A percentile compares a stretch with the other conserved stretches of the same genome.
Evolutionary conservation across 306 rosid species (phyloP).

Genomic region (Cucumis cinereus): DNA sequence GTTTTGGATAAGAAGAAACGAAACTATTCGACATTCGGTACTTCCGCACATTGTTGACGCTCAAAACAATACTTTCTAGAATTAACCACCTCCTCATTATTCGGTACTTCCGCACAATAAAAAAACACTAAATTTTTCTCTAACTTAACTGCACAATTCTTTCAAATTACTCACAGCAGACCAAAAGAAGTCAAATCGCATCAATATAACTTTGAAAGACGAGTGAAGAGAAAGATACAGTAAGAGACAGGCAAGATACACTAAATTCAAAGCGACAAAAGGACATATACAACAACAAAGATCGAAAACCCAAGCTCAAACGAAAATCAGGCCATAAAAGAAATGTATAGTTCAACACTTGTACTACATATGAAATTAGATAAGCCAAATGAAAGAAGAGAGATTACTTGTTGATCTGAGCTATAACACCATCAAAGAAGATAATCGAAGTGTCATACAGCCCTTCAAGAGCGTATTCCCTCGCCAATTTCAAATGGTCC

Average conservation of each 20-base stretch:
- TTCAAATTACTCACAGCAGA: not conserved
- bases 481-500: slow-evolving; percentile 86
- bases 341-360: not conserved
- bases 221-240: not conserved
- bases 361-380: not conserved
- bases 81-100: not conserved
- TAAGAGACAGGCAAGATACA: not conserved
- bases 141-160: not conserved
- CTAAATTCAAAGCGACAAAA: not conserved
- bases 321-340: not conserved
- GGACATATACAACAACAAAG: not conserved
- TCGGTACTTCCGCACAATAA: not conserved
- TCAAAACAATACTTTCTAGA: not conserved
- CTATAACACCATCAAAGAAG: slow-evolving; percentile 91
- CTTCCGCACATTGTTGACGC: not conserved
- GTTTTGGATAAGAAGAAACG: not conserved
- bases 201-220: not conserved
- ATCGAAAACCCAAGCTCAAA: not conserved
- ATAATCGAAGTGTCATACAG: slow-evolving; percentile 82
- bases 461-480: slow-evolving; percentile 91
- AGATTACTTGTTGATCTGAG: slow-evolving; percentile 93
- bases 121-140: not conserved
- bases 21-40: not conserved
- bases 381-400: not conserved
- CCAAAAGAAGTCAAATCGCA: not conserved